Base-by-base conservation (phyloP, 805 yeast genomes). In the Hagleromyces aurorensis region DNA sequence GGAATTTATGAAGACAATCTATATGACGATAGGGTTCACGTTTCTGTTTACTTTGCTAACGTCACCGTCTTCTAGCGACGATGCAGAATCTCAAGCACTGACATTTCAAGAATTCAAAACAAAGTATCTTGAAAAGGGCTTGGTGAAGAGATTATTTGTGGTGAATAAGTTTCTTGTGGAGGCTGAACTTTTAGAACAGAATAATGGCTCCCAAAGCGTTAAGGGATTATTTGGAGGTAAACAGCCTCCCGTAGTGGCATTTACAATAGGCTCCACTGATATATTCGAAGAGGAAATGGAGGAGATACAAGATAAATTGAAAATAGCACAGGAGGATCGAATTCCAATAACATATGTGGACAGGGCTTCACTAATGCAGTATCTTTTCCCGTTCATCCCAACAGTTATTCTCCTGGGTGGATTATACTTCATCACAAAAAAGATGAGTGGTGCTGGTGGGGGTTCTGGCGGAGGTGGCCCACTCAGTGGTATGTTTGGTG, bases 191-290 rank as follows among this genome's bases (percentile, higher is more conserved):
- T 68, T 41, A 57, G 73, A 40, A 41, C 65, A 33, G 48, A 32
- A 31, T 13, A 22, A 37, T 21, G 40, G 41, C 33, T 6, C 25
- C 22, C n/a, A n/a, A n/a, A 29, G 21, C 13, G 32, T 12, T 23
- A 22, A 33, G 23, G 49, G 22, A 16, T 30, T 25, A 29, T 36
- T 33, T 12, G 42, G 34, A 10, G 27, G 28, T 28, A 37, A 27
- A 25, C 36, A 47, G 18, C 46, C 44, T 62, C 39, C 75, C 5
- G 59, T 69, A 7, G 80, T 78, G 6, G 67, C 69, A 3, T 87
- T 87, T 62, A 79, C 94, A 9, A 84, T 87, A 46, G 96, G 96
- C 4, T 82, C 94, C 0, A 76, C 85, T 5, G 87, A 82, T 41
- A 65, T 73, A 13, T 83, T 87, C 48, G 96, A 87, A 59, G 83